Evolutionary conservation across 768 basidiomycete genomes (phyloP).

Genomic region (Kwoniella europaea): DNA sequence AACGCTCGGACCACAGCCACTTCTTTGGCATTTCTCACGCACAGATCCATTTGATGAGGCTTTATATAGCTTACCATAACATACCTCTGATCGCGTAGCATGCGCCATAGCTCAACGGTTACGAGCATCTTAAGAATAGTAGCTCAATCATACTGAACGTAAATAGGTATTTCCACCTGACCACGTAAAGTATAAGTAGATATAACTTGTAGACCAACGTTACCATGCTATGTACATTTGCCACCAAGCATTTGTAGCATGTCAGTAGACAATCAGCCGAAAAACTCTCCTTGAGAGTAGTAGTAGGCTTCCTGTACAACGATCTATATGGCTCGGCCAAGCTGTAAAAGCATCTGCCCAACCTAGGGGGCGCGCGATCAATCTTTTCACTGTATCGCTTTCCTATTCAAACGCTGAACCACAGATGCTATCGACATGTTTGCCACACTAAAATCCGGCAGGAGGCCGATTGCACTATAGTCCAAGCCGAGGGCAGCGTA

Average conservation of each 20-base stretch:
- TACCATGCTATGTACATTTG: too few relatives aligned
- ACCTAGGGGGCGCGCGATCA: background rate
- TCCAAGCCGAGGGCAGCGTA: too few relatives aligned
- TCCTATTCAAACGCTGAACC: background rate
- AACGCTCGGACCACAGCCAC: background rate
- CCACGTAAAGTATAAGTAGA: background rate
- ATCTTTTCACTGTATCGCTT: background rate
- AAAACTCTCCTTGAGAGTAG: too few relatives aligned
- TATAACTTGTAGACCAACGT: too few relatives aligned
- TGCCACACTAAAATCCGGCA: too few relatives aligned
- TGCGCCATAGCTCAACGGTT: slow-evolving; percentile 4
- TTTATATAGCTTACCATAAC: background rate
- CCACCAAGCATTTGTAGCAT: too few relatives aligned
- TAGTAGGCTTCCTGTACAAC: too few relatives aligned
- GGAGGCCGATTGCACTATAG: too few relatives aligned
- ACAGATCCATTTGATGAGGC: background rate
- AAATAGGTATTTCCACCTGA: background rate
- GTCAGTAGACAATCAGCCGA: too few relatives aligned
- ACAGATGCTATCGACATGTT: too few relatives aligned
- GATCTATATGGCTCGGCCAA: too few relatives aligned
- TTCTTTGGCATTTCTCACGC: background rate
- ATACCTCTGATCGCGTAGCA: background rate
- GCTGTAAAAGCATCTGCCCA: too few relatives aligned
- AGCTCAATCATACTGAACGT: background rate
- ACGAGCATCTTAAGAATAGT: background rate